Percentiles rank a stretch among this genome's conserved stretches.
Evolutionary conservation across 306 rosid genomes (phyloP).

Genomic region (Cucumis melo): DNA sequence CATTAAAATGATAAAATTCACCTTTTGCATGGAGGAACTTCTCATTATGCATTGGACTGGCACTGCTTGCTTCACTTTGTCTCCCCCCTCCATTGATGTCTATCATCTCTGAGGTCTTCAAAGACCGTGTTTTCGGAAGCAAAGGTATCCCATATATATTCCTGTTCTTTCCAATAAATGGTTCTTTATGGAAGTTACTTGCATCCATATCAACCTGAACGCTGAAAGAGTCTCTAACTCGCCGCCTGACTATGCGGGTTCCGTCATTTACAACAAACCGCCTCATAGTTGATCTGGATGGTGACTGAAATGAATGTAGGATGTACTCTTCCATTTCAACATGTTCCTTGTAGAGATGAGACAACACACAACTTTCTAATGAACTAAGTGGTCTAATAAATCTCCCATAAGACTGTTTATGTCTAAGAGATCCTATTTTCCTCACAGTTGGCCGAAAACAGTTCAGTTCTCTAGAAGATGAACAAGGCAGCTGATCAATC

Average conservation of each 20-base stretch:
- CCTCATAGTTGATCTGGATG: constrained; percentile 25
- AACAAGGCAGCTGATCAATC: background rate
- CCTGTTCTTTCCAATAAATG: constrained; percentile 17
- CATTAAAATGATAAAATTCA: background rate
- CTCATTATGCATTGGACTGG: constrained; percentile 10
- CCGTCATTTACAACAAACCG: constrained; percentile 51
- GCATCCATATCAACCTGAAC: constrained; percentile 21
- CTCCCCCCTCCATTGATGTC: constrained; percentile 20
- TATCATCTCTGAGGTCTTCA: constrained; percentile 17
- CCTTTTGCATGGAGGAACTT: constrained; percentile 22
- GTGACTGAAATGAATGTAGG: constrained; percentile 30
- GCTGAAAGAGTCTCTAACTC: constrained; percentile 12
- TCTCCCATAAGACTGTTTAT: constrained; percentile 18
- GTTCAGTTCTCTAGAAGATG: constrained; percentile 16
- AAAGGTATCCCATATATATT: constrained; percentile 31
- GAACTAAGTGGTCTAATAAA: constrained; percentile 39
- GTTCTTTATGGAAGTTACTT: constrained; percentile 21
- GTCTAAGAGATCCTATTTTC: constrained; percentile 35
- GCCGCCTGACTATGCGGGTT: constrained; percentile 37
- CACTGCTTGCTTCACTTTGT: constrained; percentile 22
- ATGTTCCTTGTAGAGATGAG: constrained; percentile 54
- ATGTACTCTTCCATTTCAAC: constrained; percentile 39
- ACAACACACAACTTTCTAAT: constrained; percentile 66
- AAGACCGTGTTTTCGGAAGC: constrained; percentile 19
- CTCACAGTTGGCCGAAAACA: constrained; percentile 18